phyloP scores from a whole-genome alignment of 179 eudicot species.

The Nepenthes alata region DNA sequence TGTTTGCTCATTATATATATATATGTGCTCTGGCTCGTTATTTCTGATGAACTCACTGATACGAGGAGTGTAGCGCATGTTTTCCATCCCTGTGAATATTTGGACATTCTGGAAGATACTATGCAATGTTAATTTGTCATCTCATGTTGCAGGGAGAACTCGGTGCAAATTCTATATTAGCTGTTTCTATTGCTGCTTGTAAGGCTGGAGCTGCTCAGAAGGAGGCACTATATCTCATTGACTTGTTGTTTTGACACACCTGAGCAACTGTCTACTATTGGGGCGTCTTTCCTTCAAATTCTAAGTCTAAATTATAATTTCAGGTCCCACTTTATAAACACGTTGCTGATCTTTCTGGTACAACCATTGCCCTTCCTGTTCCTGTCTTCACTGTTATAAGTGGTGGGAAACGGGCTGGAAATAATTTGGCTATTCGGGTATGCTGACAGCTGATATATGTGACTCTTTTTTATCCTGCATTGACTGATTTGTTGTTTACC shows the following conservation, averaged over 20 bases:
- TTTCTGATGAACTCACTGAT: no score
- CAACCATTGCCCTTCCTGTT: conserved; percentile 58
- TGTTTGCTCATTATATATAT: no score
- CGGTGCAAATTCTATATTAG: conserved; percentile 91
- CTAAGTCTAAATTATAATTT: conserved; percentile 4
- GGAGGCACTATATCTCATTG: conserved; percentile 39
- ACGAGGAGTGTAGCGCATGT: no score
- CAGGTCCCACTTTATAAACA: conserved; percentile 92
- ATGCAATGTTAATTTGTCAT: not conserved
- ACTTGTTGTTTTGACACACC: conserved; percentile 6
- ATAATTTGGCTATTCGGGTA: conserved; percentile 78
- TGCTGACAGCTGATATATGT: conserved; percentile 3
- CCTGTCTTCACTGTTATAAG: conserved; percentile 78
- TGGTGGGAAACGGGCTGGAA: conserved; percentile 92
- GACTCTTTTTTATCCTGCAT: not conserved
- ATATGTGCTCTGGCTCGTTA: no score
- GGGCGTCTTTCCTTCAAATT: not conserved
- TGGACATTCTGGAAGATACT: not conserved
- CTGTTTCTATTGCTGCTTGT: conserved; percentile 97
- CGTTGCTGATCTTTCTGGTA: conserved; percentile 87
- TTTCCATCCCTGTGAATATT: not conserved
- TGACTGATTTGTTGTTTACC: not conserved
- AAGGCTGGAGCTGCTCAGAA: conserved; percentile 99
- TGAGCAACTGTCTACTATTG: not conserved
- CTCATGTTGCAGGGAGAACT: conserved; percentile 66